Evolutionary conservation across 768 basidiomycete genomes (phyloP).

Genomic region (Mycena belliarum): DNA sequence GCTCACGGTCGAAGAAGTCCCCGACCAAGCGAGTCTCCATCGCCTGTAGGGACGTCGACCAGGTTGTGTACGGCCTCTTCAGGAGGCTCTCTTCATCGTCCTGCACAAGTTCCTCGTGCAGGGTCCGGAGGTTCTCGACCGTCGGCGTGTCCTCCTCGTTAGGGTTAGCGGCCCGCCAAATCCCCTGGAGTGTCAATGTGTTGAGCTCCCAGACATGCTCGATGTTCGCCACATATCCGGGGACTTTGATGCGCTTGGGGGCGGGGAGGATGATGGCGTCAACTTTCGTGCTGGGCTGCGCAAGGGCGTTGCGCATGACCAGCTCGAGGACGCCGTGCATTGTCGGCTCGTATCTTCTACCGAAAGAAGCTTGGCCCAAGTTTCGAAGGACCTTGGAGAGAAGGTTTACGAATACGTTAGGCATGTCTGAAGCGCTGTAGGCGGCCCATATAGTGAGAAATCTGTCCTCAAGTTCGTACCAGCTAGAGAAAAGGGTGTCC

Average conservation of each 20-base stretch:
- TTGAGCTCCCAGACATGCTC: not conserved
- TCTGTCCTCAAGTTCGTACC: not conserved
- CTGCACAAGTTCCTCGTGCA: not conserved
- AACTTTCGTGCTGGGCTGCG: not conserved
- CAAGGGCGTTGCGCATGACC: not conserved
- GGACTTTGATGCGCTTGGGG: not conserved
- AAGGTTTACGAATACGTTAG: not conserved
- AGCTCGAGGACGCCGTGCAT: slow-evolving; percentile 14
- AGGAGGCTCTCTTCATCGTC: slow-evolving; percentile 1
- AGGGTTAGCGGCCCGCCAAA: slow-evolving; percentile 2
- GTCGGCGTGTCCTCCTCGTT: slow-evolving; percentile 11
- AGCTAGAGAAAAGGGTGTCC: not conserved
- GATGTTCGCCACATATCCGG: not conserved
- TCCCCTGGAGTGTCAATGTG: slow-evolving; percentile 4
- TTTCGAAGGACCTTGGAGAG: not conserved
- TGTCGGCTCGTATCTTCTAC: not conserved
- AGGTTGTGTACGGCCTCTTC: not conserved
- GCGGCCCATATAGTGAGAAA: not conserved
- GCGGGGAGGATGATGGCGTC: not conserved
- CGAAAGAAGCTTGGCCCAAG: not conserved
- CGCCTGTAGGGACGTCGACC: not conserved
- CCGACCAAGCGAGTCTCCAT: slow-evolving; percentile 6
- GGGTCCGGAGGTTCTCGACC: not conserved
- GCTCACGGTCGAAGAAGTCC: slow-evolving; percentile 4
- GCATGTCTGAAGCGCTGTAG: not conserved